Conservation (phyloP, 2,329 filamentous ascomycete genomes). For the Plectosphaerella plurivora region DNA sequence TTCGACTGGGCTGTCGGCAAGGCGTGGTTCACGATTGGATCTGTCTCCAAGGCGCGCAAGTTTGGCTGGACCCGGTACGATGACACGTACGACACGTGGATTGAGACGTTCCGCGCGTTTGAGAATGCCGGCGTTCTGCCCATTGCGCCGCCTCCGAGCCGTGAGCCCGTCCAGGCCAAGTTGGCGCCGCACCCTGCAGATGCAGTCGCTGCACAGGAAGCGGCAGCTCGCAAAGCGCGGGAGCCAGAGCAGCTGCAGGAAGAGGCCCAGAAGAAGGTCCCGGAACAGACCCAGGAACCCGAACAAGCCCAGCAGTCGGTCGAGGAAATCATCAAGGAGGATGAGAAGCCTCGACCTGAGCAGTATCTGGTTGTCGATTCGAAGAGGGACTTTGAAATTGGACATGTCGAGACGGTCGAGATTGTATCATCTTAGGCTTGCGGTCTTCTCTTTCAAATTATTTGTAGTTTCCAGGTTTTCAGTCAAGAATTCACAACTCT, state of each 20-base stretch:
- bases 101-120: constrained; percentile 9
- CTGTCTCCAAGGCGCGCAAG: constrained; percentile 9
- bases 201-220: not conserved
- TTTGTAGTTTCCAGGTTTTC: too few species aligned
- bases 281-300: too few species aligned
- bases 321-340: too few species aligned
- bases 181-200: not conserved
- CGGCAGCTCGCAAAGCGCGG: not conserved
- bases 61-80: constrained; percentile 10
- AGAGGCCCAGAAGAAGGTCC: not conserved
- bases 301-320: too few species aligned
- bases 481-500: too few species aligned
- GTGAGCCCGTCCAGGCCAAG: not conserved
- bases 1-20: constrained; percentile 10
- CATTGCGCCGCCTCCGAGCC: not conserved
- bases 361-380: not conserved
- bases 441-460: too few species aligned
- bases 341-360: not conserved
- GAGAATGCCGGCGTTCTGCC: constrained; percentile 11
- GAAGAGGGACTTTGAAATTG: not conserved
- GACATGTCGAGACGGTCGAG: not conserved
- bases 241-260: not conserved
- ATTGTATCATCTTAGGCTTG: not conserved
- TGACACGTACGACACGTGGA: constrained; percentile 8
- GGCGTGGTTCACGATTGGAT: constrained; percentile 7